A percentile compares a stretch with the other conserved stretches of the same genome.
Conservation (phyloP, 1,284 basidiomycete genomes). For the Hypsizygus ulmarius region DNA sequence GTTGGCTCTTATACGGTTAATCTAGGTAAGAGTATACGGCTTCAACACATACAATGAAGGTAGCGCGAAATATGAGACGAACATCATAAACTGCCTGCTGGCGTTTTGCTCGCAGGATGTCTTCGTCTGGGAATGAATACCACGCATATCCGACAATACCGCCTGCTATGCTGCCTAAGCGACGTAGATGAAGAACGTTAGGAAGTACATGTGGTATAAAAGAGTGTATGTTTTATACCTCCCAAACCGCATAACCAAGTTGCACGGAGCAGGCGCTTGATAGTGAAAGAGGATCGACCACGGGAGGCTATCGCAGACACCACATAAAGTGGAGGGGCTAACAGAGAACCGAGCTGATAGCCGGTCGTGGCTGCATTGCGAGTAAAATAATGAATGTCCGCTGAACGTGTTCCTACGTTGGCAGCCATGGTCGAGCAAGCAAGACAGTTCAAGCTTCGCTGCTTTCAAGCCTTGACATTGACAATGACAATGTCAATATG, state of each 20-base stretch:
- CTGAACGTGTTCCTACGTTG: constrained; percentile 24
- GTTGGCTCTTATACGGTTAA: constrained; percentile 52
- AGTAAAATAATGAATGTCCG: constrained; percentile 50
- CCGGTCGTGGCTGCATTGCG: constrained; percentile 62
- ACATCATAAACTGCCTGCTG: constrained; percentile 56
- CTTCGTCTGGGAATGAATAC: constrained; percentile 35
- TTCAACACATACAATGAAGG: constrained; percentile 6
- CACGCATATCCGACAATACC: constrained; percentile 37
- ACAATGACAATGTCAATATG: too few relatives aligned
- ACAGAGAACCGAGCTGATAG: constrained; percentile 60
- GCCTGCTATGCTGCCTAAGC: constrained; percentile 30
- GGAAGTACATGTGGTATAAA: neutral
- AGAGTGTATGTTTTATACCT: constrained; percentile 37
- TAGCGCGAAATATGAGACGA: constrained; percentile 15
- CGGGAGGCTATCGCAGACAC: constrained; percentile 50
- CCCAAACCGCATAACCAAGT: constrained; percentile 65
- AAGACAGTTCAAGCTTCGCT: too few relatives aligned
- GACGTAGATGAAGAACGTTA: neutral
- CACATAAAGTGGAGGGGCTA: constrained; percentile 58
- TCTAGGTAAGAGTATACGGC: constrained; percentile 34
- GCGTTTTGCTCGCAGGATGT: constrained; percentile 32
- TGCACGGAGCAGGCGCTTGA: constrained; percentile 62
- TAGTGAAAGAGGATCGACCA: constrained; percentile 49
- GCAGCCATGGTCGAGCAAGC: constrained; percentile 12
- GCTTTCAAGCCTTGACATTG: too few relatives aligned